phyloP scores from a whole-genome alignment of 164 flowering plant species.

The Chimonanthus salicifolius region DNA sequence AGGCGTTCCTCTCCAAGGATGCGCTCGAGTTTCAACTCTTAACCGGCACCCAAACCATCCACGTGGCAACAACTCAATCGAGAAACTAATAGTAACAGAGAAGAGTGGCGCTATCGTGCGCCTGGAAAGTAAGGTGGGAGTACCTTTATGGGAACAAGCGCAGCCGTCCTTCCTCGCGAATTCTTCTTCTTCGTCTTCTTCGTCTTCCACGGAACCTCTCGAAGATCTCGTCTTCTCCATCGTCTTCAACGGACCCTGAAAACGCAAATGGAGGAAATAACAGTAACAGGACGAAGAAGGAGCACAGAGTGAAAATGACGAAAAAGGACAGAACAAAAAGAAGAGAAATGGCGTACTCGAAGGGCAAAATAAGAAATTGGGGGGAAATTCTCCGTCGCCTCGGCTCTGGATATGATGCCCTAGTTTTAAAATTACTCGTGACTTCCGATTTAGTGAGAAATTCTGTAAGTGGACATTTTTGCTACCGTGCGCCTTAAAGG shows the following conservation, averaged over 20 bases:
- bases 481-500: too few species aligned
- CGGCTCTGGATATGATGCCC: too few species aligned
- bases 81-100: not conserved
- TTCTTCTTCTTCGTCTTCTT: slow-evolving; percentile 63
- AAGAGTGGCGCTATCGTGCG: not conserved
- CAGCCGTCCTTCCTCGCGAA: slow-evolving; percentile 45
- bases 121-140: not conserved
- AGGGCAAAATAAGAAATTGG: too few species aligned
- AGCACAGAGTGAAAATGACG: not conserved
- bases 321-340: not conserved
- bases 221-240: slow-evolving; percentile 68
- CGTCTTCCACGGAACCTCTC: slow-evolving; percentile 45
- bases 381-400: too few species aligned
- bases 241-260: slow-evolving; percentile 21
- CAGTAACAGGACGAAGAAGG: not conserved
- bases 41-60: too few species aligned
- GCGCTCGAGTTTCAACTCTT: too few species aligned
- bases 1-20: too few species aligned
- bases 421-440: too few species aligned
- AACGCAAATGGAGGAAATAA: not conserved
- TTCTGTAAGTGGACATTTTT: too few species aligned
- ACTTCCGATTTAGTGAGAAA: too few species aligned
- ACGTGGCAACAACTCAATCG: too few species aligned
- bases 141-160: slow-evolving; percentile 51
- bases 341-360: not conserved